Conservation (phyloP, 2,329 filamentous ascomycete species). For the Malbranchea zuffiana region DNA sequence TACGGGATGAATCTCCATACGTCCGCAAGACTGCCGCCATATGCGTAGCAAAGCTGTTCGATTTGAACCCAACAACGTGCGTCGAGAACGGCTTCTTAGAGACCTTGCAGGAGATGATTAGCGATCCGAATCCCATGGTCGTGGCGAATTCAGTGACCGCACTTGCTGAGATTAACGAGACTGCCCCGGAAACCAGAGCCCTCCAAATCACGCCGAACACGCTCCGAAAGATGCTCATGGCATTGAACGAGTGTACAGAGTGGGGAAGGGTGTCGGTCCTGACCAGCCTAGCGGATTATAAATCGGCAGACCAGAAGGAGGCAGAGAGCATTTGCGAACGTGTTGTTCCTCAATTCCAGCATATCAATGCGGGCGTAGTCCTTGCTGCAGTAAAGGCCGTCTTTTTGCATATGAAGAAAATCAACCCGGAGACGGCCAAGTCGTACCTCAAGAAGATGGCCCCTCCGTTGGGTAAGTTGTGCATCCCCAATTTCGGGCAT, state of each 20-base stretch:
- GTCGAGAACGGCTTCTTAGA: constrained; percentile 95
- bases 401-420: constrained; percentile 85
- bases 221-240: constrained; percentile 91
- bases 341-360: constrained; percentile 92
- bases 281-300: constrained; percentile 79
- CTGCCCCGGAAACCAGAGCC: constrained; percentile 80
- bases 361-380: constrained; percentile 94
- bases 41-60: constrained; percentile 95
- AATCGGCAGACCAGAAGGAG: constrained; percentile 79
- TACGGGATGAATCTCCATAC: constrained; percentile 95
- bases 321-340: constrained; percentile 96
- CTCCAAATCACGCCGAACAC: constrained; percentile 70
- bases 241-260: constrained; percentile 94
- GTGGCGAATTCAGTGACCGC: constrained; percentile 96
- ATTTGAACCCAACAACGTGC: constrained; percentile 83
- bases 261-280: constrained; percentile 95
- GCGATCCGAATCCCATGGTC: constrained; percentile 97
- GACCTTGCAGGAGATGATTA: constrained; percentile 86
- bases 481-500: neutral
- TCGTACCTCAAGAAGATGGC: constrained; percentile 98
- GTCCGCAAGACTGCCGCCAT: constrained; percentile 97
- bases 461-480: constrained; percentile 64
- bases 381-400: constrained; percentile 96
- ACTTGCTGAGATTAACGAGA: constrained; percentile 79
- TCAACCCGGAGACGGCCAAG: constrained; percentile 65